These are phyloP conservation scores for Sequoiadendron giganteum DNA, from an alignment of 75 land plant genomes.

Conservation along the genomic window DNA sequence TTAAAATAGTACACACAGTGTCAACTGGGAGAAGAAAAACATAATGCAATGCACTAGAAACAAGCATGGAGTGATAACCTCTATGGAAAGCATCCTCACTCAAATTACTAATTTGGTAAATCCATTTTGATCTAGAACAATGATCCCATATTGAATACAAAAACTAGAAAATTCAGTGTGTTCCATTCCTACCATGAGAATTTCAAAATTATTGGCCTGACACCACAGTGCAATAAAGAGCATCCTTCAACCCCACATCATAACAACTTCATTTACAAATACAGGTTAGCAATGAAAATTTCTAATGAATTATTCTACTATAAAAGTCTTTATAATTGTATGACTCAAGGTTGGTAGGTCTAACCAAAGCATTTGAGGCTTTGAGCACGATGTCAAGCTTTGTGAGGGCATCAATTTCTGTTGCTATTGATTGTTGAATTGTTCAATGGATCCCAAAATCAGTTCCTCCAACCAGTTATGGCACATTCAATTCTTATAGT, in stretches of 20 bases:
- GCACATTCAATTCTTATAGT: background rate
- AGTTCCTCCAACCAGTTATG: background rate
- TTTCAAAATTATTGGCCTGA: background rate
- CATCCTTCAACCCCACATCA: background rate
- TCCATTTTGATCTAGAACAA: background rate
- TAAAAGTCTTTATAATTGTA: background rate
- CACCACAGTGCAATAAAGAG: background rate
- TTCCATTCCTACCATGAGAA: background rate
- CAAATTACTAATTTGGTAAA: background rate
- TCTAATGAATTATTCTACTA: background rate
- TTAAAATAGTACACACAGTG: no score
- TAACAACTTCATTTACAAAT: background rate
- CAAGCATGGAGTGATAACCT: background rate
- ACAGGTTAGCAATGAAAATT: background rate
- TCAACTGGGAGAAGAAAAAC: conserved; percentile 1
- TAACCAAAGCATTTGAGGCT: background rate
- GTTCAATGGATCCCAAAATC: background rate
- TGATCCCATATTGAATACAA: background rate
- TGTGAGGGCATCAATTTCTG: background rate
- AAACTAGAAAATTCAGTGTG: background rate
- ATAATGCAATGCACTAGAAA: background rate
- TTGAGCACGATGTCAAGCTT: background rate
- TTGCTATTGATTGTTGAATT: background rate
- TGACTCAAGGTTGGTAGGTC: background rate
- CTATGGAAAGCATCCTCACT: background rate